Percentiles rank a stretch among this genome's conserved stretches.
These are phyloP conservation scores for Peronosclerospora sorghi DNA, from an alignment of 352 stramenopile species.

Conservation along the genomic window DNA sequence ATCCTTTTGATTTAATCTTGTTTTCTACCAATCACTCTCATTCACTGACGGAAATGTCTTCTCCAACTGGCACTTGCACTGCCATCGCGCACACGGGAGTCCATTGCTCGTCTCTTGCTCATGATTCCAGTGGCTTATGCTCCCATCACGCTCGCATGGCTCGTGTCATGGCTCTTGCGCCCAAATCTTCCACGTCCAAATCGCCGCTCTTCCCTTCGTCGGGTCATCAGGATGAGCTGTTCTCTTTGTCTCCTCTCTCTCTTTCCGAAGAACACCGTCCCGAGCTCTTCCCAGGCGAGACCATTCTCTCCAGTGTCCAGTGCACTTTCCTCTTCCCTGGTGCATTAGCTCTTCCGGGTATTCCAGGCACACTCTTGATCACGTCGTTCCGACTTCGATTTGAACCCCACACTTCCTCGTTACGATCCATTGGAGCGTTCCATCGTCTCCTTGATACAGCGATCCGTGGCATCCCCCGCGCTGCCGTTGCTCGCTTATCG, in stretches of 20 bases:
- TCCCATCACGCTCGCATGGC: constrained; percentile 72
- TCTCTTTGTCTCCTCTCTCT: neutral
- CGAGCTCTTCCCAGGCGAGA: constrained; percentile 31
- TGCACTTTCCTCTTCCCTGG: constrained; percentile 52
- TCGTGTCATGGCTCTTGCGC: constrained; percentile 66
- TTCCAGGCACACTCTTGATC: constrained; percentile 51
- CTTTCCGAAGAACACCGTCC: neutral
- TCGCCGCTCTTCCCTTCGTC: neutral
- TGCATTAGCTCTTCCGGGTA: constrained; percentile 25
- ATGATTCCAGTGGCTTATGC: constrained; percentile 35
- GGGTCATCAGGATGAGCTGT: neutral
- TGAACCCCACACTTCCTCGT: constrained; percentile 37
- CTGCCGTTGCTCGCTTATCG: constrained; percentile 47
- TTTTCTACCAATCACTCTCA: too few species aligned
- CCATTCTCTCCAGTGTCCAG: constrained; percentile 21
- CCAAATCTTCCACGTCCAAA: constrained; percentile 24
- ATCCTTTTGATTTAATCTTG: too few species aligned
- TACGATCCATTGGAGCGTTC: constrained; percentile 31
- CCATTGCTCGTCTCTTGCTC: constrained; percentile 44
- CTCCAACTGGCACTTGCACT: constrained; percentile 13
- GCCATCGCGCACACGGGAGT: constrained; percentile 56
- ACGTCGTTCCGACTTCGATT: constrained; percentile 66
- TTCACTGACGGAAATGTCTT: neutral
- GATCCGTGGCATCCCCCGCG: constrained; percentile 47
- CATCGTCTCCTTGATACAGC: constrained; percentile 53